phyloP scores from a whole-genome alignment of 805 yeast species.

The Barnettozyma populi region DNA sequence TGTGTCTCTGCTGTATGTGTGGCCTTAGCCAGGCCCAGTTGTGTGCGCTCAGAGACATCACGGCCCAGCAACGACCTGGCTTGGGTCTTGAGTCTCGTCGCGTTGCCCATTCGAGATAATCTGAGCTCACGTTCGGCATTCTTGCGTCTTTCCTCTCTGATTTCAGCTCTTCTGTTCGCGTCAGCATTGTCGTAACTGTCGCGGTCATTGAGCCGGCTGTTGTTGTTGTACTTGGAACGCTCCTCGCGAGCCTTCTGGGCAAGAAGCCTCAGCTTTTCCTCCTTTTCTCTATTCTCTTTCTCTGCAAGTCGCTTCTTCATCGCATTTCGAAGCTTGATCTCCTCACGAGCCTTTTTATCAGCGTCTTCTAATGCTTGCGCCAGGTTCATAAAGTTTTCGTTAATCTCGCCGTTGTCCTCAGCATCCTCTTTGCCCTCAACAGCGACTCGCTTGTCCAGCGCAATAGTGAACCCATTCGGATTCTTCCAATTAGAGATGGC shows the following conservation, averaged over 20 bases:
- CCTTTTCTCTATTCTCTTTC: constrained; percentile 43
- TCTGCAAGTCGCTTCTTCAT: constrained; percentile 45
- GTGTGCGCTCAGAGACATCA: constrained; percentile 52
- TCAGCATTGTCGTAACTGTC: constrained; percentile 10
- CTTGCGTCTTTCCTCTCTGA: constrained; percentile 39
- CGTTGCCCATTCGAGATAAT: constrained; percentile 39
- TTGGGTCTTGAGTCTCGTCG: constrained; percentile 35
- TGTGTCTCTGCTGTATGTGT: constrained; percentile 34
- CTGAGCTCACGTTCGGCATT: constrained; percentile 44
- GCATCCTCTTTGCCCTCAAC: constrained; percentile 37
- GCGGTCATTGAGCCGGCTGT: constrained; percentile 5
- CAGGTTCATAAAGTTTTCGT: constrained; percentile 54
- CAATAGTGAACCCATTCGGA: constrained; percentile 81
- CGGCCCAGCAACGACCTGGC: constrained; percentile 41
- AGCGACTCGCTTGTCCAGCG: constrained; percentile 68
- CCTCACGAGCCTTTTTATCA: constrained; percentile 53
- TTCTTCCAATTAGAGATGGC: constrained; percentile 95
- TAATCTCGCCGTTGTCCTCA: constrained; percentile 32
- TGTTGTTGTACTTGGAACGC: constrained; percentile 11
- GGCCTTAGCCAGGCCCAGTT: constrained; percentile 42
- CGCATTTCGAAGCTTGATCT: constrained; percentile 44
- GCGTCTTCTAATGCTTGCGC: constrained; percentile 71
- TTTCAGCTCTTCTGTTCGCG: constrained; percentile 32
- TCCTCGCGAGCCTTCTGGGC: constrained; percentile 45
- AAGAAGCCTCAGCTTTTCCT: constrained; percentile 42